Conservation (phyloP, 345 rosid genomes). For the Hevea brasiliensis region DNA sequence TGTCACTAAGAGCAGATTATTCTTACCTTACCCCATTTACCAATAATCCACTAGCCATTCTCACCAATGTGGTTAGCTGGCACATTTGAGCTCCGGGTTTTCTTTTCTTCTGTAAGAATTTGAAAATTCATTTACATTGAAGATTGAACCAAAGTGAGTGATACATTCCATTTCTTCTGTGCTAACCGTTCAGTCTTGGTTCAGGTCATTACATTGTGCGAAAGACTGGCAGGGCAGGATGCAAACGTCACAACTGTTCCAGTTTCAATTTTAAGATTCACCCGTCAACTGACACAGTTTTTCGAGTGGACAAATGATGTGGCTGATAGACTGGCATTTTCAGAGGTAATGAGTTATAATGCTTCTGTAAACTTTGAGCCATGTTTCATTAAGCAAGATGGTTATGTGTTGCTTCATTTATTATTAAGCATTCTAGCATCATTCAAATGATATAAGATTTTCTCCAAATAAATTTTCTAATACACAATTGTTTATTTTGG, state of each 20-base stretch:
- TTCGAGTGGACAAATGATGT: constrained; percentile 97
- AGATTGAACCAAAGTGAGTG: neutral
- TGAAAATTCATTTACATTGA: neutral
- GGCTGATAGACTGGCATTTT: constrained; percentile 92
- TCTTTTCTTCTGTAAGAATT: neutral
- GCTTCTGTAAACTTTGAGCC: neutral
- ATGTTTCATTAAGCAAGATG: neutral
- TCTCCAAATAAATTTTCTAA: neutral
- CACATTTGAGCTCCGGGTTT: neutral
- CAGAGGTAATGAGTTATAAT: constrained; percentile 59
- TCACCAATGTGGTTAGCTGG: neutral
- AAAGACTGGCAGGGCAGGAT: constrained; percentile 97
- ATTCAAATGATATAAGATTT: neutral
- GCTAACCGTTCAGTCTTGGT: constrained; percentile 6
- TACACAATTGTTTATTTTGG: neutral
- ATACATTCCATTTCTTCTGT: constrained; percentile 3
- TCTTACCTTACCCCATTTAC: neutral
- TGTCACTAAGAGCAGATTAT: neutral
- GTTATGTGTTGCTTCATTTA: neutral
- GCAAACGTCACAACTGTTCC: constrained; percentile 97
- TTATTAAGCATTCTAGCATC: neutral
- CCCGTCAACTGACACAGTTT: constrained; percentile 73
- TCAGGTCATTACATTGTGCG: constrained; percentile 88
- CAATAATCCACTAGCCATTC: neutral
- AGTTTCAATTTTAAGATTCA: constrained; percentile 70